Evolutionary conservation across 129 eudicot genomes (phyloP).

Genomic region (Apium graveolens): DNA sequence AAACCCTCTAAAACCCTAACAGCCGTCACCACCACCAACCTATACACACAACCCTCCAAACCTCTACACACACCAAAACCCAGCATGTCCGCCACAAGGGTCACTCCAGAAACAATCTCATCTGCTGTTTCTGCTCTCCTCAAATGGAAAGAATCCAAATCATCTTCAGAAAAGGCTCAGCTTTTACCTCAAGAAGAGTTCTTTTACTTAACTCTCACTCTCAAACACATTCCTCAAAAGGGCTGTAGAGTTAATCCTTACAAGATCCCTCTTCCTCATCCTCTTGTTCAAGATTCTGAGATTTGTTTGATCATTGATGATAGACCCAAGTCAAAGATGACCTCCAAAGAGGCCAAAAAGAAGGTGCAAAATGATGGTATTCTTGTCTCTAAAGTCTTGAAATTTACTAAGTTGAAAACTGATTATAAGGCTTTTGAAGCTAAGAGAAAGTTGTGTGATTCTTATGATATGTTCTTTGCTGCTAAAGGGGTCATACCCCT

Average conservation of each 20-base stretch:
- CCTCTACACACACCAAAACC: not conserved
- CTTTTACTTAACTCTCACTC: constrained; percentile 59
- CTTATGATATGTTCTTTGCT: constrained; percentile 72
- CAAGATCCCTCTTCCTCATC: constrained; percentile 63
- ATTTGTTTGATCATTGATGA: constrained; percentile 71
- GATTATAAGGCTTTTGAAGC: constrained; percentile 73
- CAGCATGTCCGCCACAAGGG: constrained; percentile 15
- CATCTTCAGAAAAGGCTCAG: constrained; percentile 36
- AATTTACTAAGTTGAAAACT: constrained; percentile 51
- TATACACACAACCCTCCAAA: not conserved
- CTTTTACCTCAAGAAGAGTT: constrained; percentile 59
- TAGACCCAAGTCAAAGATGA: constrained; percentile 44
- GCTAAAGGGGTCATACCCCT: constrained; percentile 62
- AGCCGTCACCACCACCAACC: not conserved
- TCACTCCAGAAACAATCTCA: constrained; percentile 17
- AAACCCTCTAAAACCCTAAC: not conserved
- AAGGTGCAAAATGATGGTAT: constrained; percentile 39
- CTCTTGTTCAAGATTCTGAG: constrained; percentile 34
- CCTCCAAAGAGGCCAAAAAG: constrained; percentile 43
- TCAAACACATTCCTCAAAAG: constrained; percentile 66
- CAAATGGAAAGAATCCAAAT: constrained; percentile 48
- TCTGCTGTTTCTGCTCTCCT: constrained; percentile 47
- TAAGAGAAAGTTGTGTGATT: constrained; percentile 64
- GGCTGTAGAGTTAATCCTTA: constrained; percentile 39
- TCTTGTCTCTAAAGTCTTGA: constrained; percentile 50